phyloP scores from a whole-genome alignment of 208 protist genomes.

The Leishmania amazonensis region DNA sequence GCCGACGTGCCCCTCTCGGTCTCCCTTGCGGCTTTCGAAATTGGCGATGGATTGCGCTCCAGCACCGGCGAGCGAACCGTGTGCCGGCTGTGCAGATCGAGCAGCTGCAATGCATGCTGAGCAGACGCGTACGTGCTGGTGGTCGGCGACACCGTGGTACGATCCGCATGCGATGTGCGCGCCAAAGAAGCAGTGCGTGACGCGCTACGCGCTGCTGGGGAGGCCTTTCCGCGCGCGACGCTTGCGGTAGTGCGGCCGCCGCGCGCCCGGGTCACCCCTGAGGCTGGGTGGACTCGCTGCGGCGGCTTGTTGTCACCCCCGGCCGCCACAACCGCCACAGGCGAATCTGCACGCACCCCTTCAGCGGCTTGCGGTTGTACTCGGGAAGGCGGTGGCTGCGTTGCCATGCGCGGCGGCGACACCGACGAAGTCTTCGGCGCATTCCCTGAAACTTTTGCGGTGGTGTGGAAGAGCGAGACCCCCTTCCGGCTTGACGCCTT shows the following conservation, averaged over 20 bases:
- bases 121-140: conserved; percentile 6
- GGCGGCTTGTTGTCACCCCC: neutral
- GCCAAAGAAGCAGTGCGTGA: neutral
- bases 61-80: conserved; percentile 3
- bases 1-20: neutral
- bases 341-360: neutral
- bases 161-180: neutral
- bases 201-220: neutral
- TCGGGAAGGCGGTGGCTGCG: neutral
- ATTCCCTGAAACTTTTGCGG: neutral
- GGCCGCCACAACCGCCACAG: neutral
- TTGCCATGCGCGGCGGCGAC: neutral
- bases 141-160: neutral
- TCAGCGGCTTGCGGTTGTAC: neutral
- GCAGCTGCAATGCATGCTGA: conserved; percentile 22
- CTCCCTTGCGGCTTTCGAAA: neutral
- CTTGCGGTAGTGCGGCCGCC: neutral
- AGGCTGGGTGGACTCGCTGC: neutral
- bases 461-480: neutral
- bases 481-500: neutral
- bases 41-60: conserved; percentile 5
- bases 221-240: neutral
- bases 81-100: conserved; percentile 17
- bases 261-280: neutral
- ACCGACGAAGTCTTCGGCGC: neutral